These are phyloP conservation scores for Byssochlamys sp. DNA, from an alignment of 2,329 filamentous ascomycete species.

Conservation along the genomic window DNA sequence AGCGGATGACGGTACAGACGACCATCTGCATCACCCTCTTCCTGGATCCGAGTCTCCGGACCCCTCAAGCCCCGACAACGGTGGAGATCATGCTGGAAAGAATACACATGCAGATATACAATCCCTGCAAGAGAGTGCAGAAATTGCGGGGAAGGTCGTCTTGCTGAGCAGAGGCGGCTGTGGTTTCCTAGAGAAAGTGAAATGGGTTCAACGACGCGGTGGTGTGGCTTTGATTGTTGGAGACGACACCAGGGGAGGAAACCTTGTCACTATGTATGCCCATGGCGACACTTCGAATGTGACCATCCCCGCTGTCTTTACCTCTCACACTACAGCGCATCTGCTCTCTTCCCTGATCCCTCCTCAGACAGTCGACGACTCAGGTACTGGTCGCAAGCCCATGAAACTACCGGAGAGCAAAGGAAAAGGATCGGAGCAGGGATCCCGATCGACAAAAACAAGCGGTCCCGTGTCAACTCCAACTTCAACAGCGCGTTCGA, in stretches of 20 bases:
- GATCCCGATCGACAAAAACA: slow-evolving; percentile 15
- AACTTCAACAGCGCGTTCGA: slow-evolving; percentile 18
- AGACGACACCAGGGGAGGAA: slow-evolving; percentile 80
- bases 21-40: slow-evolving; percentile 61
- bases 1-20: slow-evolving; percentile 69
- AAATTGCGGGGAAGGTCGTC: slow-evolving; percentile 88
- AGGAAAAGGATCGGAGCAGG: slow-evolving; percentile 12
- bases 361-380: slow-evolving; percentile 53
- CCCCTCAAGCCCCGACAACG: slow-evolving; percentile 24
- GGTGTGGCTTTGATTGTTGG: slow-evolving; percentile 86
- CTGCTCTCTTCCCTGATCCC: slow-evolving; percentile 80
- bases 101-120: slow-evolving; percentile 76
- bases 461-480: slow-evolving; percentile 18
- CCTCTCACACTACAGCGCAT: slow-evolving; percentile 86
- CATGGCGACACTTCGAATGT: slow-evolving; percentile 90
- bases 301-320: slow-evolving; percentile 88
- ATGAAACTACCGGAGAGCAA: slow-evolving; percentile 16
- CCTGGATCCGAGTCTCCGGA: slow-evolving; percentile 33
- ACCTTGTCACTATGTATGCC: slow-evolving; percentile 96
- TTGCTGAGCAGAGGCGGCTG: slow-evolving; percentile 86
- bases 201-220: slow-evolving; percentile 88
- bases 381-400: slow-evolving; percentile 50
- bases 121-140: slow-evolving; percentile 78
- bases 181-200: slow-evolving; percentile 91
- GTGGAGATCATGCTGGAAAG: slow-evolving; percentile 22